Evolutionary conservation across 306 rosid genomes (phyloP).

Genomic region (Lathyrus aphaca): DNA sequence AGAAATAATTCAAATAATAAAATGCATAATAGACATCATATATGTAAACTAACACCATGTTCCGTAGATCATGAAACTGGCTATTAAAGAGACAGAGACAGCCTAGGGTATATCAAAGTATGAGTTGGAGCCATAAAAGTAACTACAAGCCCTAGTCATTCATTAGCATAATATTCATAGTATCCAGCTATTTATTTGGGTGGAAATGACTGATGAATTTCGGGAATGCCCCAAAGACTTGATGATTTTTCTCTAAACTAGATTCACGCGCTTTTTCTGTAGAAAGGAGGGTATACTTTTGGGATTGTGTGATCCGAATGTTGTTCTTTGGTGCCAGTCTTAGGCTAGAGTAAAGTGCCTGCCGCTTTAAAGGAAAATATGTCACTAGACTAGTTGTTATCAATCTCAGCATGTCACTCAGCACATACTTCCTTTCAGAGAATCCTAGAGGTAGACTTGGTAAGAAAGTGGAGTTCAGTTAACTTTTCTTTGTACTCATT

Average conservation of each 20-base stretch:
- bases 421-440: slow-evolving; percentile 26
- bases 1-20: slow-evolving; percentile 29
- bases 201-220: slow-evolving; percentile 4
- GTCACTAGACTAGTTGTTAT: slow-evolving; percentile 24
- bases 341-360: slow-evolving; percentile 5
- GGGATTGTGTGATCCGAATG: slow-evolving; percentile 6
- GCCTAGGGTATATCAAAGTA: slow-evolving; percentile 9
- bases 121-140: neutral
- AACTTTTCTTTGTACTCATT: slow-evolving; percentile 17
- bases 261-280: neutral
- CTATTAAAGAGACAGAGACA: slow-evolving; percentile 13
- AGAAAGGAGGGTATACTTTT: slow-evolving; percentile 17
- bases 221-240: neutral
- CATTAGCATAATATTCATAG: slow-evolving; percentile 10
- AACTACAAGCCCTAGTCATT: slow-evolving; percentile 14
- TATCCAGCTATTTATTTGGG: slow-evolving; percentile 17
- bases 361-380: slow-evolving; percentile 12
- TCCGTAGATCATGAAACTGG: neutral
- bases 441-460: neutral
- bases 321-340: slow-evolving; percentile 15
- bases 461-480: slow-evolving; percentile 3
- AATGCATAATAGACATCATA: slow-evolving; percentile 11
- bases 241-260: neutral
- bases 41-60: neutral
- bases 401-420: slow-evolving; percentile 4